Evolutionary conservation across 225 moss, liverwort and hornwort species (phyloP).

Genomic region (Pseudoscleropodium purum): DNA sequence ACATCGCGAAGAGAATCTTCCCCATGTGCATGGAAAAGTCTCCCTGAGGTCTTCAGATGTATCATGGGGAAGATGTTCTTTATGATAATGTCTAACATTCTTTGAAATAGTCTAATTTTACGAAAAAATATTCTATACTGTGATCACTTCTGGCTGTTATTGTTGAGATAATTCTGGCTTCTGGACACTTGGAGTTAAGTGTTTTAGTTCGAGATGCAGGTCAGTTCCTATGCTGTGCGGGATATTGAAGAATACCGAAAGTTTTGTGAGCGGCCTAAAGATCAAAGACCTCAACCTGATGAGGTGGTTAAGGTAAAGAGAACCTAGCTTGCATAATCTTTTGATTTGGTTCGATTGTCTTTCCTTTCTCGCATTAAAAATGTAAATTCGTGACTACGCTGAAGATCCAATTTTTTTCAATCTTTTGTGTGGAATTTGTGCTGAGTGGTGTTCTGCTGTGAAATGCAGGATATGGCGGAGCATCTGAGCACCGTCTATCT

Average conservation of each 20-base stretch:
- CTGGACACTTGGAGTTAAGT: neutral
- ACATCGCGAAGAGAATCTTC: neutral
- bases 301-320: slow-evolving; percentile 55
- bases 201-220: slow-evolving; percentile 23
- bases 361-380: neutral
- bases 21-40: neutral
- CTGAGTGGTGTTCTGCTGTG: neutral
- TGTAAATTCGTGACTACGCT: neutral
- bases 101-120: neutral
- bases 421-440: neutral
- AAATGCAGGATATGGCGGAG: slow-evolving; percentile 71
- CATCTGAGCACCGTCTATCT: slow-evolving; percentile 82
- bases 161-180: neutral
- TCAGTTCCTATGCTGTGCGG: slow-evolving; percentile 82
- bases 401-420: neutral
- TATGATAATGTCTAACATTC: neutral
- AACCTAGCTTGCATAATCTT: neutral
- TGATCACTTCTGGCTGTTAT: neutral
- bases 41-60: neutral
- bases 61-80: neutral
- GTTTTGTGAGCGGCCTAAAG: slow-evolving; percentile 68
- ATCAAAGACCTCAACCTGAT: slow-evolving; percentile 66
- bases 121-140: neutral
- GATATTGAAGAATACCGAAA: slow-evolving; percentile 80
- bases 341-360: neutral